Conservation (phyloP, 768 basidiomycete genomes). For the Lyophyllum semitale region DNA sequence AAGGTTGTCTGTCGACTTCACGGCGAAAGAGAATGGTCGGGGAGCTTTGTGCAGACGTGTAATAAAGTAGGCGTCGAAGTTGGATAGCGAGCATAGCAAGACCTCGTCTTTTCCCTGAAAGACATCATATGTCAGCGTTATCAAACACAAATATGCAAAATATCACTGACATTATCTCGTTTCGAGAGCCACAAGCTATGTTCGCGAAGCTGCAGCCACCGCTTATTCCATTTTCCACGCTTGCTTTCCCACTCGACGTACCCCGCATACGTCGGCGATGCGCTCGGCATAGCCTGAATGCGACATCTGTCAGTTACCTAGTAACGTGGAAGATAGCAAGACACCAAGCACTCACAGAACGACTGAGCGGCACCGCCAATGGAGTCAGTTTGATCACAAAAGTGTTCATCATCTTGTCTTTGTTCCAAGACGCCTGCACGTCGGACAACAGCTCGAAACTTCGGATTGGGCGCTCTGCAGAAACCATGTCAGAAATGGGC, state of each 20-base stretch:
- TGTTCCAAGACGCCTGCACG: conserved; percentile 86
- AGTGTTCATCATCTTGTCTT: conserved; percentile 75
- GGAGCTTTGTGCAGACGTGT: conserved; percentile 81
- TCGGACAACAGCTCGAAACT: conserved; percentile 83
- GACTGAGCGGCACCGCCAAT: conserved; percentile 59
- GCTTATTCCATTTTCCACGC: conserved; percentile 93
- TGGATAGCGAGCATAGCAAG: conserved; percentile 81
- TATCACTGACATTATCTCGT: conserved; percentile 71
- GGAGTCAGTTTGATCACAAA: conserved; percentile 80
- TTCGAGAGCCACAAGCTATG: conserved; percentile 88
- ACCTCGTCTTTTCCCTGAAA: conserved; percentile 81
- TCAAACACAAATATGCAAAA: background rate
- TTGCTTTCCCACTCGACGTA: conserved; percentile 91
- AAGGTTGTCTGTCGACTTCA: conserved; percentile 87
- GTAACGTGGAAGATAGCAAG: background rate
- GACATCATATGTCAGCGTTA: conserved; percentile 5
- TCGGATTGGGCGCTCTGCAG: conserved; percentile 83
- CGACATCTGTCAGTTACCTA: conserved; percentile 8
- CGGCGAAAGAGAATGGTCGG: conserved; percentile 80
- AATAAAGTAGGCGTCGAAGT: conserved; percentile 85
- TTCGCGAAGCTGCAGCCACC: conserved; percentile 85
- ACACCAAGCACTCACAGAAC: conserved; percentile 47
- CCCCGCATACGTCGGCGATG: conserved; percentile 47
- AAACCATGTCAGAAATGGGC: conserved; percentile 12
- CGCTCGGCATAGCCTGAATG: conserved; percentile 41